Evolutionary conservation across 73 alveolate genomes (phyloP).

Genomic region (Tetrahymena thermophila): DNA sequence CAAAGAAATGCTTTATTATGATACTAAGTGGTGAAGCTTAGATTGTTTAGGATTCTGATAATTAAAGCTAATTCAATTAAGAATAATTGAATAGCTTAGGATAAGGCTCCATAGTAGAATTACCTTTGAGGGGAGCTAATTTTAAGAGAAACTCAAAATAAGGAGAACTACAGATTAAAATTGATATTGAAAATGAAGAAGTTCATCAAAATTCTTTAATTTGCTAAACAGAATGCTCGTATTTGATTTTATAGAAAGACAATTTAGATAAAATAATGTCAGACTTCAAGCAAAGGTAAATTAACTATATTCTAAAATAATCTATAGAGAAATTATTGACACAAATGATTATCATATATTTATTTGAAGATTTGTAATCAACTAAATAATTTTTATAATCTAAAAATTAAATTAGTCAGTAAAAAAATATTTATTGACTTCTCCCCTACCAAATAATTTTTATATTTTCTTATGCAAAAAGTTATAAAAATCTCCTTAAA

Average conservation of each 20-base stretch:
- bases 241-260: neutral
- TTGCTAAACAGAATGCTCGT: neutral
- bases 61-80: neutral
- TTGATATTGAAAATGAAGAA: neutral
- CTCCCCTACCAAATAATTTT: neutral
- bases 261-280: neutral
- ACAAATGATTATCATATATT: neutral
- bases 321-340: neutral
- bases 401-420: neutral
- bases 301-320: neutral
- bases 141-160: neutral
- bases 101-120: neutral
- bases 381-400: too few relatives aligned
- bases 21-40: neutral
- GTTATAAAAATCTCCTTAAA: neutral
- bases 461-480: neutral
- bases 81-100: neutral
- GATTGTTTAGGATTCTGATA: neutral
- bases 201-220: neutral
- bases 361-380: neutral
- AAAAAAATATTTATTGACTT: too few relatives aligned
- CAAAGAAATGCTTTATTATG: neutral
- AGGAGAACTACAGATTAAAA: neutral
- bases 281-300: neutral
- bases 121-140: neutral